A percentile compares a stretch with the other conserved stretches of the same genome.
Conservation (phyloP, 495 filamentous ascomycete genomes). For the Baudoinia panamericana region DNA sequence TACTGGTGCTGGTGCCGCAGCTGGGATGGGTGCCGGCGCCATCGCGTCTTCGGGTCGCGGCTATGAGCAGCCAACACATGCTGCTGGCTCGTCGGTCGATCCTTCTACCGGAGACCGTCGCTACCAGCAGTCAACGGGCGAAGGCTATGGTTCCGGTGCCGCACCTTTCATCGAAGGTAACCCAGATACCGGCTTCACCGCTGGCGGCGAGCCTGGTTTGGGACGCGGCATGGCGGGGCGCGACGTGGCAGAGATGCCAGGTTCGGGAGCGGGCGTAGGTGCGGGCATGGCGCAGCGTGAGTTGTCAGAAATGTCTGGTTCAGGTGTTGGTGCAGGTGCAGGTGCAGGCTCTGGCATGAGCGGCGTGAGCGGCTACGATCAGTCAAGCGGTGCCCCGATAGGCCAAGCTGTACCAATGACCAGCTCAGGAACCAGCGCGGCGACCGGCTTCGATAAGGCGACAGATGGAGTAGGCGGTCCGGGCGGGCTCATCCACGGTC, state of each 20-base stretch:
- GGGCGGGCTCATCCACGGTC: constrained; percentile 5
- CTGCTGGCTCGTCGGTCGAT: too few relatives aligned
- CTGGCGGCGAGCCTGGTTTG: background rate
- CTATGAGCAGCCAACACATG: background rate
- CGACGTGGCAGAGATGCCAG: background rate
- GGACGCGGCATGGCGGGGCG: background rate
- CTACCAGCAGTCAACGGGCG: background rate
- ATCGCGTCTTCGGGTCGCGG: background rate
- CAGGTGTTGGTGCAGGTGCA: background rate
- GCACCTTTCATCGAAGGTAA: background rate
- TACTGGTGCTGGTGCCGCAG: background rate
- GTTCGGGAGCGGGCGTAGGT: background rate
- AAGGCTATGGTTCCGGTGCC: background rate
- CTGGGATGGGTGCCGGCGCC: background rate
- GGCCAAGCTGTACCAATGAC: too few relatives aligned
- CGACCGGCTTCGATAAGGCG: too few relatives aligned
- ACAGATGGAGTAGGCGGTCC: background rate
- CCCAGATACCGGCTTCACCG: background rate
- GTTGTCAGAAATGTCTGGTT: too few relatives aligned
- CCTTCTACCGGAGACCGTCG: background rate
- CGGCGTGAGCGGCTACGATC: background rate
- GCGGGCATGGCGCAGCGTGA: background rate
- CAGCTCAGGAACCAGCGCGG: too few relatives aligned
- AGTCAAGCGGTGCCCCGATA: too few relatives aligned
- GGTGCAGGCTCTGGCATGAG: background rate